A percentile compares a stretch with the other conserved stretches of the same genome.
Evolutionary conservation across 1,284 basidiomycete species (phyloP).

Genomic region (Ceratobasidium sp.): DNA sequence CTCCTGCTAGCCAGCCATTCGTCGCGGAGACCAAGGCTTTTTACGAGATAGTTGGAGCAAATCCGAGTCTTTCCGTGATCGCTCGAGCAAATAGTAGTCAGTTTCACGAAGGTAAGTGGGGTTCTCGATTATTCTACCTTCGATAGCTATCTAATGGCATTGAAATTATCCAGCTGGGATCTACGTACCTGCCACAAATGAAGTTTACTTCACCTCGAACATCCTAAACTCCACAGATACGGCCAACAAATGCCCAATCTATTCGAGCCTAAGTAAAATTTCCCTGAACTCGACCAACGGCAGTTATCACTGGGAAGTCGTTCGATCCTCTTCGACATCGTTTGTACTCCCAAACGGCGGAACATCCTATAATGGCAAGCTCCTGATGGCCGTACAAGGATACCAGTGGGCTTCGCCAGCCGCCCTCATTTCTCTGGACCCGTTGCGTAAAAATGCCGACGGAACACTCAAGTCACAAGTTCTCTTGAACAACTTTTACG

Average conservation of each 20-base stretch:
- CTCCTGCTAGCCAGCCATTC: conserved; percentile 22
- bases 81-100: conserved; percentile 34
- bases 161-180: conserved; percentile 22
- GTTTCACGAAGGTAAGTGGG: conserved; percentile 32
- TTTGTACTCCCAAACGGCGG: conserved; percentile 43
- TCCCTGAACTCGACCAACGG: conserved; percentile 39
- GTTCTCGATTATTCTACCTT: neutral
- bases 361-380: conserved; percentile 32
- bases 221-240: conserved; percentile 34
- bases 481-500: conserved; percentile 75
- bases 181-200: conserved; percentile 34
- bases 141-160: neutral
- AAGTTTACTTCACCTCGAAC: conserved; percentile 44
- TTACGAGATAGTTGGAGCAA: conserved; percentile 20
- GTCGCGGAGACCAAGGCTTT: conserved; percentile 33
- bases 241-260: conserved; percentile 17
- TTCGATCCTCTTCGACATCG: conserved; percentile 4
- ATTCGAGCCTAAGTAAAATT: conserved; percentile 27
- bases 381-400: conserved; percentile 36
- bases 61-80: conserved; percentile 12
- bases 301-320: conserved; percentile 26
- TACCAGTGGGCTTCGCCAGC: conserved; percentile 21
- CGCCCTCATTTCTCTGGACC: conserved; percentile 26
- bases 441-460: conserved; percentile 2
- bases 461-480: conserved; percentile 54